Evolutionary conservation across 352 stramenopile genomes (phyloP).

Genomic region (Phytopythium mirpurense): DNA sequence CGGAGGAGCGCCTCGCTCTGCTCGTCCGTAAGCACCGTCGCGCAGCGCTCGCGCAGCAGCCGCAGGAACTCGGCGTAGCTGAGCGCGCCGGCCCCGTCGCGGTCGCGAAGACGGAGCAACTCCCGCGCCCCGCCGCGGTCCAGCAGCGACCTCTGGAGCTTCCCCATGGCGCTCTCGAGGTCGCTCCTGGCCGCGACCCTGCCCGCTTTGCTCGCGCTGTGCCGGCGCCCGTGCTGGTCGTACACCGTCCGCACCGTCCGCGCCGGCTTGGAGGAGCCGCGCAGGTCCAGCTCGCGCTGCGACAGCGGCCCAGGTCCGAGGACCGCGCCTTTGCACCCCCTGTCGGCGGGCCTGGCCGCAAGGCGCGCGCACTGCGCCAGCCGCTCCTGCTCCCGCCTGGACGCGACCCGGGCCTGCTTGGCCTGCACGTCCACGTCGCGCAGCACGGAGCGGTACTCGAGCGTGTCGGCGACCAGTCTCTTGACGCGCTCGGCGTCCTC

Average conservation of each 20-base stretch:
- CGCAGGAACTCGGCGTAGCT: conserved; percentile 37
- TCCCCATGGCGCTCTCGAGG: conserved; percentile 46
- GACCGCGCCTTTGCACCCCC: conserved; percentile 22
- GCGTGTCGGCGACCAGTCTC: conserved; percentile 40
- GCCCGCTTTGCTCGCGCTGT: conserved; percentile 18
- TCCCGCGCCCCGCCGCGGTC: conserved; percentile 16
- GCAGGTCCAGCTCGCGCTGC: conserved; percentile 31
- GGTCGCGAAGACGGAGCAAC: conserved; percentile 44
- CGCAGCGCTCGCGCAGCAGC: conserved; percentile 21
- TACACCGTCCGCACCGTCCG: conserved; percentile 29
- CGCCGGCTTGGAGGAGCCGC: conserved; percentile 6
- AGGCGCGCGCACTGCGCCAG: conserved; percentile 27
- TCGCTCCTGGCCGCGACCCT: conserved; percentile 20
- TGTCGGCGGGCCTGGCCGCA: conserved; percentile 24
- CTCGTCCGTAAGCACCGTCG: conserved; percentile 25
- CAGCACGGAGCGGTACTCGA: conserved; percentile 51
- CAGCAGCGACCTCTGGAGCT: conserved; percentile 42
- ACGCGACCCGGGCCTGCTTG: conserved; percentile 36
- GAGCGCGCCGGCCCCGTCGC: conserved; percentile 39
- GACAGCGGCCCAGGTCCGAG: conserved; percentile 40
- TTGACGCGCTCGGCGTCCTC: conserved; percentile 38
- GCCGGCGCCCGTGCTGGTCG: conserved; percentile 56
- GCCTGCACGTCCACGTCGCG: conserved; percentile 29
- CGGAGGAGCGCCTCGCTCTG: conserved; percentile 38
- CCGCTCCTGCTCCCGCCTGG: conserved; percentile 37